A percentile compares a stretch with the other conserved stretches of the same genome.
Evolutionary conservation across 164 flowering plant species (phyloP).

Genomic region (Paratinospora sagittata): DNA sequence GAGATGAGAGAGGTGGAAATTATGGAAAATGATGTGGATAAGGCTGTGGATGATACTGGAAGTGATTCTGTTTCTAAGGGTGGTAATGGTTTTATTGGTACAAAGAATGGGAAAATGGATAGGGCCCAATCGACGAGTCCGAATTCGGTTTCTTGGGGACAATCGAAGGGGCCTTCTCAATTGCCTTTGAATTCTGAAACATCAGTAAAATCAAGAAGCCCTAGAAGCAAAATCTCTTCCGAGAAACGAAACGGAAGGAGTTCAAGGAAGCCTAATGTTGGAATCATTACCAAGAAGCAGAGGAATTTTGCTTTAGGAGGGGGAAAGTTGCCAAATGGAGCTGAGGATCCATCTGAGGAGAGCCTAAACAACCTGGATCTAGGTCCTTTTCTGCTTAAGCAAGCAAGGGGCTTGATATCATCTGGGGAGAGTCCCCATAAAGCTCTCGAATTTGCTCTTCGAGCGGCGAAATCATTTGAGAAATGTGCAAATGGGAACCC

Average conservation of each 20-base stretch:
- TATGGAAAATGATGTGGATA: slow-evolving; percentile 38
- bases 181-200: slow-evolving; percentile 32
- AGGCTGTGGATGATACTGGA: slow-evolving; percentile 28
- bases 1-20: slow-evolving; percentile 69
- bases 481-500: slow-evolving; percentile 66
- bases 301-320: slow-evolving; percentile 29
- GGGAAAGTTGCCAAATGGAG: slow-evolving; percentile 34
- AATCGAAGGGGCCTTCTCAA: slow-evolving; percentile 33
- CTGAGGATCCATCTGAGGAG: slow-evolving; percentile 39
- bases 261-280: slow-evolving; percentile 26
- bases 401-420: slow-evolving; percentile 74
- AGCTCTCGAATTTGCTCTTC: slow-evolving; percentile 73
- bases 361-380: slow-evolving; percentile 58
- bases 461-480: slow-evolving; percentile 85
- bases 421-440: slow-evolving; percentile 66
- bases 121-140: slow-evolving; percentile 22
- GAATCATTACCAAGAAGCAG: slow-evolving; percentile 39
- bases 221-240: slow-evolving; percentile 35
- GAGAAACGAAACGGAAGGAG: slow-evolving; percentile 32
- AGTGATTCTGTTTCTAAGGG: slow-evolving; percentile 36
- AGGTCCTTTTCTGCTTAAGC: slow-evolving; percentile 80
- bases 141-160: slow-evolving; percentile 35
- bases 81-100: slow-evolving; percentile 33
- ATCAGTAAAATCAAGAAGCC: slow-evolving; percentile 37
- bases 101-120: slow-evolving; percentile 25